Evolutionary conservation across 2,329 filamentous ascomycete species (phyloP), one percentile per base, ranked within the genome.

Genomic region (Scedosporium minutisporum): DNA sequence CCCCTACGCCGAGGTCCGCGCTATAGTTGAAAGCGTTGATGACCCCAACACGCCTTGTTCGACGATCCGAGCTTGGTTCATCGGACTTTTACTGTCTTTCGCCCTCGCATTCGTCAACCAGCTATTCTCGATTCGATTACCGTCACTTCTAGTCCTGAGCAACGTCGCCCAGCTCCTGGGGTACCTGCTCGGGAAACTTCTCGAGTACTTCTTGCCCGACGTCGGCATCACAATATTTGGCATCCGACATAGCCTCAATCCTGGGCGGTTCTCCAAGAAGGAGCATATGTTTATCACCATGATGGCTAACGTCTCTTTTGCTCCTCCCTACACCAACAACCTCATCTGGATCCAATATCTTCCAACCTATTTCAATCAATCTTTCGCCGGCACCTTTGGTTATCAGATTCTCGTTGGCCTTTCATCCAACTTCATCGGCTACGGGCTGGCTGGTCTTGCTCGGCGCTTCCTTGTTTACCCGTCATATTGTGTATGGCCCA

Each of bases 211-310:
- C 16, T 70, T 84, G 57, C 81, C 81, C 0, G 76, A 79, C 62
- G 69, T 69, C 27, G 75, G 75, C 38, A 73, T 83, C 63, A 78
- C 70, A 3, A 62, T 78, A n/a, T 68, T 72, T 61, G 80, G 79
- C 60, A 80, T 85, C 63, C 81, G 82, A 9, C 77, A 80, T 51
- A 75, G 72, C 16, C 71, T 81, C 16, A 82, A 82, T 67, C 79
- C 80, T 0, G 79, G 80, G 0, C 76, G 74, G 1, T 83, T 84
- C 70, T 80, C 77, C 65, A 78, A 77, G 68, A 84, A 84, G 70
- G 81, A 84, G 69, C 81, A 84, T 69, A 77, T 82, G 75, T 71
- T 85, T 59, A 81, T 85, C 64, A 77, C 79, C 33, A 78, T 82
- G 68, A 81, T 82, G 78, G 81, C 85, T 48, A 84, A 84, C 68